Base-by-base conservation (phyloP, 768 basidiomycete genomes). In the Lanmaoa pseudosensibilis region DNA sequence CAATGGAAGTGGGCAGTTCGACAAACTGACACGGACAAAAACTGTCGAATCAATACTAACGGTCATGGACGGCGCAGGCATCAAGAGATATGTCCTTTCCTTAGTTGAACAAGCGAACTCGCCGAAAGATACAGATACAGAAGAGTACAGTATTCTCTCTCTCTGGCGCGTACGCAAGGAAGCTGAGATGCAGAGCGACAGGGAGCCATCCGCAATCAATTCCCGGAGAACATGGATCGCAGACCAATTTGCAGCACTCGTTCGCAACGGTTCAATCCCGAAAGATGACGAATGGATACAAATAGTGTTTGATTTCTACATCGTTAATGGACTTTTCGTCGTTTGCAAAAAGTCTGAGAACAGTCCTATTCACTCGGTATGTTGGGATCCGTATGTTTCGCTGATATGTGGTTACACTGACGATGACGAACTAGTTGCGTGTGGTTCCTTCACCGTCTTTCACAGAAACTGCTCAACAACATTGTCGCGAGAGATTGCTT, bases 21-120 rank as follows among this genome's bases (percentile, higher is more conserved):
- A 99, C 73, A 88, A 83, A 70, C 71, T 96, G 55, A 96, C 95
- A 12, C 89, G 85, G 71, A 95, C 95, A 10, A 97, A 94, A 74
- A 96, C 92, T 0, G 82, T 98, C 36, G 94, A 96, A 73, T 81
- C 83, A 1, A 86, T 98, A 54, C 75, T 98, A 53, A 79, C 83
- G 4, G 83, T 82, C 36, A 85, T 94, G 81, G 83, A 88, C 61
- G 71, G 74, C 1, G 77, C 84, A 2, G 94, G 92, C 10, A 89
- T 97, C 59, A 80, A 82, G 61, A 81, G 74, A 38, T 98, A 95
- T 72, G 83, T 94, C 44, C 71, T 78, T 36, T 85, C 90, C 72
- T 74, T 98, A 23, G 75, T 91, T 37, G 75, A 75, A 16, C 82
- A 90, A 58, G 75, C 86, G 46, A 80, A 87, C 63, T 79, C 83